A percentile compares a stretch with the other conserved stretches of the same genome.
These are phyloP conservation scores for Xylaria sp. DNA, from an alignment of 2,329 filamentous ascomycete genomes.

Conservation along the genomic window DNA sequence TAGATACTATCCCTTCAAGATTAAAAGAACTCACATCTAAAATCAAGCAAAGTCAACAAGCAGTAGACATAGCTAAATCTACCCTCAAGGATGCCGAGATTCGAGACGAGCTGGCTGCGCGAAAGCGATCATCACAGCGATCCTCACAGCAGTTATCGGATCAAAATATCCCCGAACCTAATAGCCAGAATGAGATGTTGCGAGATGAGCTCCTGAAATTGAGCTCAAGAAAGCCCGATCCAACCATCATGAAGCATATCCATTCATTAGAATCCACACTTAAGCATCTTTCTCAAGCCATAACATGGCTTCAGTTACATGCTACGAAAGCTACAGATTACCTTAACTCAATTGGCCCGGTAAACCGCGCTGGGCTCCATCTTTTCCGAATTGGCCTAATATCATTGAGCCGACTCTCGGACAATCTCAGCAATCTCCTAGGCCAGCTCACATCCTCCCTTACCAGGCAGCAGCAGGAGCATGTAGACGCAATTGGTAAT, in stretches of 20 bases:
- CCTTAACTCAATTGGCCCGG: neutral
- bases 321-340: neutral
- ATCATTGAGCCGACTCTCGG: slow-evolving; percentile 6
- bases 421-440: neutral
- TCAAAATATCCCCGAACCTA: neutral
- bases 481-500: neutral
- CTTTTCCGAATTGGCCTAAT: slow-evolving; percentile 11
- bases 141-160: neutral
- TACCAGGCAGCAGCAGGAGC: neutral
- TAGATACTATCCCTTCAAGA: neutral
- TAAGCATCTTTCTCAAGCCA: slow-evolving; percentile 1
- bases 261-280: slow-evolving; percentile 2
- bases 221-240: neutral
- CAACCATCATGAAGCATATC: slow-evolving; percentile 2
- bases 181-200: neutral
- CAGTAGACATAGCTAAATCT: slow-evolving; percentile 14
- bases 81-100: slow-evolving; percentile 14
- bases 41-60: slow-evolving; percentile 13
- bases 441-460: neutral
- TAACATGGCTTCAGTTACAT: slow-evolving; percentile 13
- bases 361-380: neutral
- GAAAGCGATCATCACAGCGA: no score
- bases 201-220: neutral
- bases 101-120: slow-evolving; percentile 1
- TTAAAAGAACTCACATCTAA: slow-evolving; percentile 9